Base-by-base conservation (phyloP, 2,329 filamentous ascomycete genomes). In the Hymenoscyphus infarciens region DNA sequence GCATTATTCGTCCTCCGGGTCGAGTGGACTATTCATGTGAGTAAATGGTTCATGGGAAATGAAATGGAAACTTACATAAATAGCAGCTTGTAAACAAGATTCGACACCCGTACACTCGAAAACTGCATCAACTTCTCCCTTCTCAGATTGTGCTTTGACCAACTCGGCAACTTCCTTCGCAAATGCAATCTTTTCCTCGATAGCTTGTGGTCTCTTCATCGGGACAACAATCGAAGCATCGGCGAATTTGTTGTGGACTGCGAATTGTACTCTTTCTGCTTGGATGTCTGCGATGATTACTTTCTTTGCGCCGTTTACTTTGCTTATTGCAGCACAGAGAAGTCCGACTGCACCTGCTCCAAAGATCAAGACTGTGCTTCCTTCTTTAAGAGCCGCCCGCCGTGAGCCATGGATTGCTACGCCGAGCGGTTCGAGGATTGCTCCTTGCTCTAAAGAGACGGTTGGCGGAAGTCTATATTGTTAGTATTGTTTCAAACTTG, bases 261-360 rank as follows among this genome's bases (percentile, higher is more conserved):
- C 94, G 74, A 97, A 97, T 58, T 84, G 82, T 64, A 98, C 81
- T n/a, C 94, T 84, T 59, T 90, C 89, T 71, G 91, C 87, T 73
- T 97, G 92, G 72, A 98, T 96, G 75, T 98, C 95, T 8, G 94
- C 97, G 73, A 98, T 92, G 67, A 97, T 89, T 63, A 98, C 85
- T 13, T 92, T 92, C 66, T 90, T 90, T 2, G 93, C 93, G 39
- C 94, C 94, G 0, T 91, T 91, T 0, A 93, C 93, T 65, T 73
- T 73, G 52, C 61, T 64, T 68, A 74, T 72, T 8, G 73, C 73
- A 11, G 73, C 73, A 53, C 69, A 72, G 13, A 75, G 64, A 63
- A 98, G 82, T 39, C 94, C 95, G 71, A 98, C 97, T 45, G 95
- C 94, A 0, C 94, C 95, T 1, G 95, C 95, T 64, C 95, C 94